Conservation (phyloP, 2,329 filamentous ascomycete species). For the Plenodomus biglobosus region DNA sequence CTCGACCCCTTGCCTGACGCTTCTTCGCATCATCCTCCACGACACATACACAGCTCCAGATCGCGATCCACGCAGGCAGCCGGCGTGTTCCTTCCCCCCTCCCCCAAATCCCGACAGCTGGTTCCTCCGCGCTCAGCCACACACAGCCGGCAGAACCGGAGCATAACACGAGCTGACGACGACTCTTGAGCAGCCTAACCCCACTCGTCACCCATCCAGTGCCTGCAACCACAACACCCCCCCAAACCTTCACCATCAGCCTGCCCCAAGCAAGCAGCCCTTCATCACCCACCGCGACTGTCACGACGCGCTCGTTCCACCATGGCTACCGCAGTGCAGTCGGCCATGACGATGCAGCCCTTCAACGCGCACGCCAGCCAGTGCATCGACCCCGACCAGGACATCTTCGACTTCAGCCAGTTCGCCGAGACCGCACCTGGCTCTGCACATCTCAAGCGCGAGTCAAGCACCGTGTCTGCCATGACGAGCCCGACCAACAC, state of each 20-base stretch:
- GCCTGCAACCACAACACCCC: conserved; percentile 23
- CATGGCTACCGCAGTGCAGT: conserved; percentile 43
- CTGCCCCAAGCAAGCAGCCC: conserved; percentile 34
- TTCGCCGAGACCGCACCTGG: conserved; percentile 61
- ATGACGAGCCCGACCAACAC: conserved; percentile 58
- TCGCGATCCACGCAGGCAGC: not conserved
- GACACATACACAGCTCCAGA: not conserved
- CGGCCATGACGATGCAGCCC: conserved; percentile 41
- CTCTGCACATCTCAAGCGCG: conserved; percentile 45
- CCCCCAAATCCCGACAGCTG: not conserved
- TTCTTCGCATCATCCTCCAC: not conserved
- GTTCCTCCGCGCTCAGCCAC: conserved; percentile 32
- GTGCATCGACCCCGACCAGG: conserved; percentile 45
- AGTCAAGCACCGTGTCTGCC: conserved; percentile 58
- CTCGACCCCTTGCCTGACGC: not conserved
- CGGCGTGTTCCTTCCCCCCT: no score
- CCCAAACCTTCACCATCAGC: conserved; percentile 22
- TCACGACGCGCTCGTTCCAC: conserved; percentile 13
- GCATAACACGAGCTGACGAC: conserved; percentile 41
- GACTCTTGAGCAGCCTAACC: conserved; percentile 40
- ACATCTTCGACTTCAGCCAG: conserved; percentile 59
- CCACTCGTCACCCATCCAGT: conserved; percentile 20
- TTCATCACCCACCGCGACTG: conserved; percentile 8
- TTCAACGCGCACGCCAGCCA: conserved; percentile 38
- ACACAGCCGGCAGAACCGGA: conserved; percentile 35